Evolutionary conservation across 352 stramenopile genomes (phyloP), one percentile per base, ranked within the genome.

Genomic region (Pythium phragmiticola): DNA sequence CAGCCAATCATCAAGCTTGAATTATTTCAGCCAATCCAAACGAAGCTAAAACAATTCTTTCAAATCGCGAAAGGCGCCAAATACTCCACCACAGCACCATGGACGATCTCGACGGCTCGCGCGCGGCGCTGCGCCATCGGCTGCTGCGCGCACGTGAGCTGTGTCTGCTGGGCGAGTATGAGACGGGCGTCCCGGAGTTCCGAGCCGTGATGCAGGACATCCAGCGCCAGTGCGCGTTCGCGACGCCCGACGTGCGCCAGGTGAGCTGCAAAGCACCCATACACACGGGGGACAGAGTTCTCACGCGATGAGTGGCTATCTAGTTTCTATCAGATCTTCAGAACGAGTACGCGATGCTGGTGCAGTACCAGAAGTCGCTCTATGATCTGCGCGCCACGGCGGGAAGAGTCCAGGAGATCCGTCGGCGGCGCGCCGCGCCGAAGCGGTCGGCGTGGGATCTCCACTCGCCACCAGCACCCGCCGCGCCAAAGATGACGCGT

Each of bases 101-200:
- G 23, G 36, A 19, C 42, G 2, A 26, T 8, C 42, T 23, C 26
- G 37, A 14, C 17, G n/a, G 54, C 14, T 33, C 11, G 17, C 55
- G 51, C 30, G 37, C 56, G 42, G 60, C 46, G 33, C 45, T 57
- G 47, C 62, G 71, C 21, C 68, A 74, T 14, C 68, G 68, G 47
- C 71, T 90, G 19, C 57, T 89, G 60, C 77, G 79, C 14, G 79
- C 79, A 28, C 50, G 80, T 23, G 82, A 89, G 73, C 68, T 89
- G 50, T 90, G 77, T 72, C 72, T 89, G 14, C 52, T 89, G 6
- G 82, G 79, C 33, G 76, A 90, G 50, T 90, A 88, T 55, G 76
- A 82, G 4, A 57, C 30, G 3, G 79, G 82, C 1, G 59, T 89
- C 11, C 49, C 53, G 8, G 78, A 83, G 63, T 86, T 85, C 54